These are phyloP conservation scores for Vanrija sp. DNA, from an alignment of 1,284 basidiomycete species.

Conservation along the genomic window DNA sequence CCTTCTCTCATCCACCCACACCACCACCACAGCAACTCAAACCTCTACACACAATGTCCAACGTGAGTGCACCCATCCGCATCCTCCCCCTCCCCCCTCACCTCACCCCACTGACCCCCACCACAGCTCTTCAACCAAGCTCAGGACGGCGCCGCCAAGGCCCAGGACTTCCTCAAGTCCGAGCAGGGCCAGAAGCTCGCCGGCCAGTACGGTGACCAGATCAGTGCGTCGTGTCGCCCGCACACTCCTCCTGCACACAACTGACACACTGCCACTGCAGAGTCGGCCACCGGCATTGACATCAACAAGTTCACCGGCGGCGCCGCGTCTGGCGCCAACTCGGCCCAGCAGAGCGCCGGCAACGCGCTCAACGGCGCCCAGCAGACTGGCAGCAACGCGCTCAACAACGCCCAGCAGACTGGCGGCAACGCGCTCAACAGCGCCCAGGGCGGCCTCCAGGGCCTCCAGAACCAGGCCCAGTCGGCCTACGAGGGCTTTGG, in stretches of 20 bases:
- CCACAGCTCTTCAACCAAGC: slow-evolving; percentile 33
- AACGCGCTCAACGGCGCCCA: neutral
- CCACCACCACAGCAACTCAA: too few species aligned
- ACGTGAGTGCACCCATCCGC: neutral
- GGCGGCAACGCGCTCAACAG: neutral
- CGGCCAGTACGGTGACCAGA: slow-evolving; percentile 14
- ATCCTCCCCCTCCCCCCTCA: neutral
- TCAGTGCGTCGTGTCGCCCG: slow-evolving; percentile 11
- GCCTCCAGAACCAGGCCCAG: neutral
- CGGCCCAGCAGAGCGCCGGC: neutral
- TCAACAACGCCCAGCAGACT: neutral
- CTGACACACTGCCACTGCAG: neutral
- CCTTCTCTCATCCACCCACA: too few species aligned
- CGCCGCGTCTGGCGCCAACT: neutral
- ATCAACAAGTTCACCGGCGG: neutral
- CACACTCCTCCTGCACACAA: neutral
- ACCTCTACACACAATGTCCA: too few species aligned
- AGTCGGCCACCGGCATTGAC: neutral
- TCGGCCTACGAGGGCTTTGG: slow-evolving; percentile 23
- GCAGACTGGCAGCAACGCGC: neutral
- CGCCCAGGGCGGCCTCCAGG: neutral
- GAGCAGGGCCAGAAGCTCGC: slow-evolving; percentile 26
- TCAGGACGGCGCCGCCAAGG: slow-evolving; percentile 16
- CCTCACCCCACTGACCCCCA: too few species aligned
- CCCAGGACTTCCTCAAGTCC: slow-evolving; percentile 27